Base-by-base conservation (phyloP, 164 flowering plant species). In the Houttuynia cordata region DNA sequence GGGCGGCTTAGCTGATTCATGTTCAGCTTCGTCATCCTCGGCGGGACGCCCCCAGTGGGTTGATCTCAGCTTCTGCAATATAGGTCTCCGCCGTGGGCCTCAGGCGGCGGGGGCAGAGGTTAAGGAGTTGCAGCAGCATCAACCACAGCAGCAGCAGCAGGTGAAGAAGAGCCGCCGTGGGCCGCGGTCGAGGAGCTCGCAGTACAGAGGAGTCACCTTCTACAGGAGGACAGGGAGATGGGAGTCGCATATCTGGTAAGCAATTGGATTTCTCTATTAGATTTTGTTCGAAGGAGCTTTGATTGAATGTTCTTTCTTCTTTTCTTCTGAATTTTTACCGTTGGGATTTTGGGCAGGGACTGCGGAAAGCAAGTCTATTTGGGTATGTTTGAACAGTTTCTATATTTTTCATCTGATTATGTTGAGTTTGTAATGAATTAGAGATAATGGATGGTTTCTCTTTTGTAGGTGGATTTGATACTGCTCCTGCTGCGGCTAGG, bases 161-260 rank as follows among this genome's bases (percentile, higher is more conserved):
- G 79, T 71, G 68, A 85, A 75, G 81, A 91, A 85, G 78, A 88
- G 98, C 56, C 62, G 98, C 55, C 69, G 98, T 1, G 98, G 98
- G 5, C 98, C 98, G n/a, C 75, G 92, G 83, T 91, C 98, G 4
- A 69, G 95, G 60, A 91, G 96, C 74, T 88, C 96, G 4, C 92
- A 91, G 76, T 91, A 87, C 64, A 68, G 96, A 20, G 98, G 98
- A 15, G 98, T 91, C 37, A 88, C 98, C 18, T 91, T 91, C 65
- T 91, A 91, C 64, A 73, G 98, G 59, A 67, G 97, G 71, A 88
- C 97, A 14, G 92, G 97, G 19, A 69, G 97, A 66, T 90, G 97
- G 95, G 97, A 91, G 64, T 91, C 97, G 1, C 97, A 91, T 68
- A 91, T 91, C 40, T 91, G 97, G 97, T 66, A 8, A 12, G 49